Conservation (phyloP, 805 yeast species). For the Kuraishia cidri region DNA sequence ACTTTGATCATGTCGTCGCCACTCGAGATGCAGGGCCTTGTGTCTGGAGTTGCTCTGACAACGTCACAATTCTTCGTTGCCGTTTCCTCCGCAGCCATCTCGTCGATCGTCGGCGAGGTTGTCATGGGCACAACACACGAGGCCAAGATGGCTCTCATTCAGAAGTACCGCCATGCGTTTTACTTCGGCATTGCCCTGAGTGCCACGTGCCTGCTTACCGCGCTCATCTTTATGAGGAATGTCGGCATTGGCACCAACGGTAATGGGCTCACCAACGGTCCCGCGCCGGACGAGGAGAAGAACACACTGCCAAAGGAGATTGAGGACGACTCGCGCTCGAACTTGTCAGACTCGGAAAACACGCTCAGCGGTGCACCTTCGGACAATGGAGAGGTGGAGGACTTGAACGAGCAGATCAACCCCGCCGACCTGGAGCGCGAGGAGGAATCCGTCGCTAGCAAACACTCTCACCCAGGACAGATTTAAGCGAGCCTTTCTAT, state of each 20-base stretch:
- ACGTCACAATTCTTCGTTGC: slow-evolving; percentile 23
- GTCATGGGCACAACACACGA: not conserved
- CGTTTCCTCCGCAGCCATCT: slow-evolving; percentile 16
- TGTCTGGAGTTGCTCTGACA: slow-evolving; percentile 25
- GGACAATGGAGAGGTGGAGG: too few species aligned
- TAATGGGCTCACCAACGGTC: not conserved
- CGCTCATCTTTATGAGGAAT: not conserved
- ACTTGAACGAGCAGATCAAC: too few species aligned
- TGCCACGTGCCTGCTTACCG: too few species aligned
- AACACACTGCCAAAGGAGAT: too few species aligned
- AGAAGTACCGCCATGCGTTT: not conserved
- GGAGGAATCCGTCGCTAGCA: too few species aligned
- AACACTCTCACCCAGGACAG: too few species aligned
- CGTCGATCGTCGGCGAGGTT: slow-evolving; percentile 17
- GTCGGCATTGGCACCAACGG: slow-evolving; percentile 1
- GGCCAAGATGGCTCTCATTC: not conserved
- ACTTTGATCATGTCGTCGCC: slow-evolving; percentile 23
- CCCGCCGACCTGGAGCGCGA: too few species aligned
- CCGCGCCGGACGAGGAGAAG: too few species aligned
- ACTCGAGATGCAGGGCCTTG: slow-evolving; percentile 26
- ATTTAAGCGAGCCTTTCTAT: too few species aligned
- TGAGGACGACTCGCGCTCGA: too few species aligned
- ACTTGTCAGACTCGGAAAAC: too few species aligned
- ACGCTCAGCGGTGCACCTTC: too few species aligned
- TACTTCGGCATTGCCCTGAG: not conserved